phyloP scores from a whole-genome alignment of 345 rosid genomes.

The Boechera stricta region DNA sequence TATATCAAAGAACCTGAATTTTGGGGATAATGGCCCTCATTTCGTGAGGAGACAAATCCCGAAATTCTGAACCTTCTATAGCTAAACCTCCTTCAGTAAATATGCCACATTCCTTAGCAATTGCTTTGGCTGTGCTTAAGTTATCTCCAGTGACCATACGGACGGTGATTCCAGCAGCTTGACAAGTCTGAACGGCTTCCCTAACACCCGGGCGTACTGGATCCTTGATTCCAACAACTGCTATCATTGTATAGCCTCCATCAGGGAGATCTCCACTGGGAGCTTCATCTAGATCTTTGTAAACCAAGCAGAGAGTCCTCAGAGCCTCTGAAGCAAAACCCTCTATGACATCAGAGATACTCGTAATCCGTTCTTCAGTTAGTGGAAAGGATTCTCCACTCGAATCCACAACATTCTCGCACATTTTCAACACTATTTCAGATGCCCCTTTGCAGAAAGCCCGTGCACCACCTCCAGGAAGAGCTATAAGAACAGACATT shows the following conservation, averaged over 20 bases:
- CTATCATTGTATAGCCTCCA: conserved; percentile 63
- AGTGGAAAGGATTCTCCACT: conserved; percentile 54
- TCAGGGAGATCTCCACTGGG: conserved; percentile 62
- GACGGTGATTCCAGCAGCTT: conserved; percentile 71
- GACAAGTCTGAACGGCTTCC: conserved; percentile 70
- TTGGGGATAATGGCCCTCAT: conserved; percentile 65
- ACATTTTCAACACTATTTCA: conserved; percentile 65
- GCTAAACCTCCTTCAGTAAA: conserved; percentile 68
- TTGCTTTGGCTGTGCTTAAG: conserved; percentile 75
- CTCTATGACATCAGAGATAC: conserved; percentile 57
- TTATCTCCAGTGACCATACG: conserved; percentile 87
- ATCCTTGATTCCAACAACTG: conserved; percentile 75
- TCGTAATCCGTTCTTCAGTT: conserved; percentile 51
- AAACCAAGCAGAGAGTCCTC: conserved; percentile 76
- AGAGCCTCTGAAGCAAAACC: conserved; percentile 69
- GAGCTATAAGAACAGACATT: conserved; percentile 70
- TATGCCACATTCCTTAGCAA: conserved; percentile 78
- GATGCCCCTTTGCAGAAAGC: conserved; percentile 81
- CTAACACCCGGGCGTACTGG: conserved; percentile 74
- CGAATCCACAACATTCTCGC: conserved; percentile 54
- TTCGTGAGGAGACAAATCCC: conserved; percentile 59
- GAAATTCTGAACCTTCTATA: conserved; percentile 74
- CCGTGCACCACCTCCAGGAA: conserved; percentile 53
- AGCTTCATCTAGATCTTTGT: conserved; percentile 55
- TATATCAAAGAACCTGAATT: conserved; percentile 55